Evolutionary conservation across 1,284 basidiomycete genomes (phyloP).

Genomic region (Apiotrichum siamense): DNA sequence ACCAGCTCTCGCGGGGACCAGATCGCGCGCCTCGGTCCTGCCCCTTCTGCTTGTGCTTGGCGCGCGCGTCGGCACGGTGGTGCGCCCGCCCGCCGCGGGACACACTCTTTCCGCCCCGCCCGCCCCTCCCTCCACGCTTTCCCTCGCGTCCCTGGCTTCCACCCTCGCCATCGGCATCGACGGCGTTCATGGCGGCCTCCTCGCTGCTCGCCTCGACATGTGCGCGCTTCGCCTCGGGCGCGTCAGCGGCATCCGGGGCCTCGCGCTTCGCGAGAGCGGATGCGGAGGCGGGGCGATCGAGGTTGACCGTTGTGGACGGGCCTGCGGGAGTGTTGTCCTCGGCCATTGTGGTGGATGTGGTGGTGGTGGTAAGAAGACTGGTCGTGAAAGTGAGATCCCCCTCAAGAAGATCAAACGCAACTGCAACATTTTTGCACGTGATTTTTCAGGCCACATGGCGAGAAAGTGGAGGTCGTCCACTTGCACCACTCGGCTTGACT

Average conservation of each 20-base stretch:
- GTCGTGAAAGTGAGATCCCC: no score
- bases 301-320: background rate
- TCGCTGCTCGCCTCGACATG: slow-evolving; percentile 1
- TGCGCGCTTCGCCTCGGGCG: background rate
- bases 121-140: background rate
- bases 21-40: slow-evolving; percentile 2
- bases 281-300: background rate
- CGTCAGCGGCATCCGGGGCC: background rate
- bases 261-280: background rate
- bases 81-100: no score
- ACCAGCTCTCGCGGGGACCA: background rate
- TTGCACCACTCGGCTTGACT: no score
- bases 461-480: background rate
- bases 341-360: slow-evolving; percentile 3
- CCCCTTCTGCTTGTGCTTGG: slow-evolving; percentile 9
- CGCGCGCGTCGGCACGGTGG: background rate
- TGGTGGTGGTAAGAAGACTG: no score
- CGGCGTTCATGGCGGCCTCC: slow-evolving; percentile 13
- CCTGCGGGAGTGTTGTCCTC: slow-evolving; percentile 1
- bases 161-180: background rate
- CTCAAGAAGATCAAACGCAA: background rate
- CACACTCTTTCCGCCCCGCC: background rate
- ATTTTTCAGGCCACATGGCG: no score
- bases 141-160: background rate
- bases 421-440: background rate